A percentile compares a stretch with the other conserved stretches of the same genome.
Evolutionary conservation across 805 yeast species (phyloP).

Genomic region (Lachancea lanzarotensis): DNA sequence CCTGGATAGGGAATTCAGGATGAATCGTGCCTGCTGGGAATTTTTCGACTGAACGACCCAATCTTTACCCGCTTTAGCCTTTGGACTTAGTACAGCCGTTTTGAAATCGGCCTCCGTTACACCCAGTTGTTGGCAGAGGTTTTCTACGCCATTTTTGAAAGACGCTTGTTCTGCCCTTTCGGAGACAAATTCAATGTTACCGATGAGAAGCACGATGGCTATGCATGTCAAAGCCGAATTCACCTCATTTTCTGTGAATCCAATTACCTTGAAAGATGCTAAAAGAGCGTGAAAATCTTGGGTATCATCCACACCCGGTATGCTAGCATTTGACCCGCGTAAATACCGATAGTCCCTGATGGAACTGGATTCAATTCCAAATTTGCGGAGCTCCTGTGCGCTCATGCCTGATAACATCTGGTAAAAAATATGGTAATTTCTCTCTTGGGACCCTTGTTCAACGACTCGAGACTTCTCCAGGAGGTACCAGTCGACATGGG

Average conservation of each 20-base stretch:
- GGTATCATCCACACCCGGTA: constrained; percentile 73
- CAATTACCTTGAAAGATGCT: constrained; percentile 67
- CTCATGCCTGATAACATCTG: constrained; percentile 70
- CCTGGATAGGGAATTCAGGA: constrained; percentile 84
- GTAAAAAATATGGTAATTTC: constrained; percentile 92
- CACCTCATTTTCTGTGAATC: constrained; percentile 51
- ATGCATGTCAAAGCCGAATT: constrained; percentile 56
- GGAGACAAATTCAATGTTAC: constrained; percentile 70
- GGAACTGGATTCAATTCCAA: constrained; percentile 36
- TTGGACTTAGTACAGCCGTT: constrained; percentile 64
- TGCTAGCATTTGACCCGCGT: constrained; percentile 44
- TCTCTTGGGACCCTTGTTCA: constrained; percentile 62
- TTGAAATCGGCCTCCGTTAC: constrained; percentile 47
- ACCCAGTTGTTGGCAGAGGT: constrained; percentile 59
- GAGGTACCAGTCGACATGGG: constrained; percentile 90
- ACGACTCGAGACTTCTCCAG: constrained; percentile 91
- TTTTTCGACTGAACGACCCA: constrained; percentile 72
- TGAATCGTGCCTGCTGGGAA: constrained; percentile 69
- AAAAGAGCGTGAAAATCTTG: constrained; percentile 57
- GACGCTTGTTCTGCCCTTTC: constrained; percentile 72
- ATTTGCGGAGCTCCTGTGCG: constrained; percentile 39
- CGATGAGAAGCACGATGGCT: constrained; percentile 75
- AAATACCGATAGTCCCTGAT: constrained; percentile 40
- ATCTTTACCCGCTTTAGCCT: constrained; percentile 88
- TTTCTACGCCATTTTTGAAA: constrained; percentile 44